Percentiles rank a stretch among this genome's conserved stretches.
These are phyloP conservation scores for Blastocystis sp. DNA, from an alignment of 352 stramenopile species.

Conservation along the genomic window DNA sequence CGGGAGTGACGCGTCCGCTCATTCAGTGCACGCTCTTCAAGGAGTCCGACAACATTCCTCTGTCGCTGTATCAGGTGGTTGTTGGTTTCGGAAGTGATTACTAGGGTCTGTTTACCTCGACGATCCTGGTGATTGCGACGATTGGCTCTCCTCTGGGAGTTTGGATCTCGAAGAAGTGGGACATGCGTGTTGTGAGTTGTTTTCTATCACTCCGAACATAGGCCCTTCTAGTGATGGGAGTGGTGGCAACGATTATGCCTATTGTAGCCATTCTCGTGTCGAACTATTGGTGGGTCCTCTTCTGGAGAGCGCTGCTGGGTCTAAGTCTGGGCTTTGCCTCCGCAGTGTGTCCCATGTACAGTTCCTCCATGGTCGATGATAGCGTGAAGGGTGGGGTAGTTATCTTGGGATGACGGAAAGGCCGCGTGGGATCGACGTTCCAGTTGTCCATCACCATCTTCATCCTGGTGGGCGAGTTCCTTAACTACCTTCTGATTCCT, in stretches of 20 bases:
- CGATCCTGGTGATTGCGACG: constrained; percentile 46
- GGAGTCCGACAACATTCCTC: not conserved
- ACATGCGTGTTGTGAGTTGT: constrained; percentile 22
- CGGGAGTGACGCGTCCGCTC: constrained; percentile 38
- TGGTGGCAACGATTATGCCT: constrained; percentile 27
- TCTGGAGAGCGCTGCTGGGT: constrained; percentile 18
- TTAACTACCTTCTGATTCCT: constrained; percentile 48
- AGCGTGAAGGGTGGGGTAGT: not conserved
- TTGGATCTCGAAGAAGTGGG: constrained; percentile 41
- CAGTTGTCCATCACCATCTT: constrained; percentile 32
- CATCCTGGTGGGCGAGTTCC: constrained; percentile 12
- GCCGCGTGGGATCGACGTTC: constrained; percentile 26
- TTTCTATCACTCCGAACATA: not conserved
- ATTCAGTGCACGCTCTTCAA: constrained; percentile 44
- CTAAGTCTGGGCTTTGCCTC: constrained; percentile 32
- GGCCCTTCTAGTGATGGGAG: not conserved
- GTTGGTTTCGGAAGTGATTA: not conserved
- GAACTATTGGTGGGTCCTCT: constrained; percentile 46
- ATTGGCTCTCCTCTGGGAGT: constrained; percentile 52
- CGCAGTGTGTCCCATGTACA: constrained; percentile 48
- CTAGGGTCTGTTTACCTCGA: constrained; percentile 48
- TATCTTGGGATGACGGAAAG: not conserved
- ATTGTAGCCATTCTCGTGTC: constrained; percentile 29
- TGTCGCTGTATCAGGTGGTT: constrained; percentile 40
- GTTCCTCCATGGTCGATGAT: constrained; percentile 35